Conservation (phyloP, 2,329 filamentous ascomycete species). For the Claviceps africana region DNA sequence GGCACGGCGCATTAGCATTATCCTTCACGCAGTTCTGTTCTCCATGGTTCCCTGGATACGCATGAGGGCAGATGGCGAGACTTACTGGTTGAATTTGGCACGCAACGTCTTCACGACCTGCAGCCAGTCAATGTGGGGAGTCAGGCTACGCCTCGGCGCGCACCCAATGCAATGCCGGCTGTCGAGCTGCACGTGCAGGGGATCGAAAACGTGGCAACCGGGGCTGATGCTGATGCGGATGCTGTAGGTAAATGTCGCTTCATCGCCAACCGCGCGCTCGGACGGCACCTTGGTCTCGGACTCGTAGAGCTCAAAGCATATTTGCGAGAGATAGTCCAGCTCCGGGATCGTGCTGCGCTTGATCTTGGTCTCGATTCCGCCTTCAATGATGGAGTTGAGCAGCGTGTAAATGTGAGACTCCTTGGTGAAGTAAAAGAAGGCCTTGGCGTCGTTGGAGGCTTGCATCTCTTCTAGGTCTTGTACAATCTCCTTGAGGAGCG, state of each 20-base stretch:
- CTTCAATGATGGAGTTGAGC: constrained; percentile 93
- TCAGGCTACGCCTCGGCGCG: constrained; percentile 78
- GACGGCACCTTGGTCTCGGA: constrained; percentile 56
- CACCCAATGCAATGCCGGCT: constrained; percentile 93
- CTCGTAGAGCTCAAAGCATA: constrained; percentile 96
- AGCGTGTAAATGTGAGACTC: constrained; percentile 98
- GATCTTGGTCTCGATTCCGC: constrained; percentile 94
- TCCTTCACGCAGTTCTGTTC: background rate
- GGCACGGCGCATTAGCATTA: background rate
- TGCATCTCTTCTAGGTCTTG: constrained; percentile 95
- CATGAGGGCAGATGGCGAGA: background rate
- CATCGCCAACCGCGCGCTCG: constrained; percentile 30
- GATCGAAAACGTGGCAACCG: constrained; percentile 92
- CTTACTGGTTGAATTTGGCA: constrained; percentile 88
- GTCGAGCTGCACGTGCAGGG: constrained; percentile 89
- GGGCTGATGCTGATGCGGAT: constrained; percentile 94
- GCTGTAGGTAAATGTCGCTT: constrained; percentile 76
- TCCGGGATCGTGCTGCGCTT: constrained; percentile 89
- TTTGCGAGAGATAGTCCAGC: constrained; percentile 92
- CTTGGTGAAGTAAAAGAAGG: constrained; percentile 98
- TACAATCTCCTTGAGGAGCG: constrained; percentile 90
- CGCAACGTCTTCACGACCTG: constrained; percentile 90
- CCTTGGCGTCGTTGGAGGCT: constrained; percentile 83
- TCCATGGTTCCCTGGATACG: background rate
- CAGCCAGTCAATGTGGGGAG: constrained; percentile 88